Conservation (phyloP, 495 filamentous ascomycete species). For the Talaromyces liani region DNA sequence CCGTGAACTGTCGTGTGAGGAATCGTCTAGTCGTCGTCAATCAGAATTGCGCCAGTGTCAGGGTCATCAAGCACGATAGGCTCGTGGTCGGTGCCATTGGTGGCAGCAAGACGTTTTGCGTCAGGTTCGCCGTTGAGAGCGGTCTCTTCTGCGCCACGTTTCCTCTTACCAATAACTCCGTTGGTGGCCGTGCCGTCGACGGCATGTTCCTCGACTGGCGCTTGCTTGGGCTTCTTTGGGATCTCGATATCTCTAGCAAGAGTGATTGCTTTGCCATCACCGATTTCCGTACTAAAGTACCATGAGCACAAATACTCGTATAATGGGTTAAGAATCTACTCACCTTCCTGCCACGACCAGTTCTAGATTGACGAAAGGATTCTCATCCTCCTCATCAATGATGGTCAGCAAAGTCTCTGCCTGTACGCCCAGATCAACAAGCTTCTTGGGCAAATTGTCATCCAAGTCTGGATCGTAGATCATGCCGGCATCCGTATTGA, state of each 20-base stretch:
- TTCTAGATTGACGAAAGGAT: slow-evolving; percentile 77
- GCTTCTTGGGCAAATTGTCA: slow-evolving; percentile 72
- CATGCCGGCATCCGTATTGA: slow-evolving; percentile 62
- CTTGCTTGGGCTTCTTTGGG: slow-evolving; percentile 38
- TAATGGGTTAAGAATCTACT: neutral
- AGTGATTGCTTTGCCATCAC: slow-evolving; percentile 37
- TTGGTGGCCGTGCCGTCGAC: slow-evolving; percentile 7
- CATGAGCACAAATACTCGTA: slow-evolving; percentile 11
- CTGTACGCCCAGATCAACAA: slow-evolving; percentile 68
- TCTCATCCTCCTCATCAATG: slow-evolving; percentile 76
- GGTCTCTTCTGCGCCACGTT: slow-evolving; percentile 38
- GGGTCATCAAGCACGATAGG: slow-evolving; percentile 49
- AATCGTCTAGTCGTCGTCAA: slow-evolving; percentile 55
- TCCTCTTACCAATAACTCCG: slow-evolving; percentile 28
- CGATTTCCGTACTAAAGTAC: slow-evolving; percentile 16
- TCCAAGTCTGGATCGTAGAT: slow-evolving; percentile 86
- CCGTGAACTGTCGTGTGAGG: neutral
- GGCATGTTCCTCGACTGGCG: slow-evolving; percentile 14
- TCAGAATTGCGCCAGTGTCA: slow-evolving; percentile 62
- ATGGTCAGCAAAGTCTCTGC: slow-evolving; percentile 74
- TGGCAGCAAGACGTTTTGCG: slow-evolving; percentile 32
- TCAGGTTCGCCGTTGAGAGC: slow-evolving; percentile 30
- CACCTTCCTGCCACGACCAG: slow-evolving; percentile 47
- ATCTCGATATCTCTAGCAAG: slow-evolving; percentile 42
- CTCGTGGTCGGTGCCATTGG: slow-evolving; percentile 26